phyloP scores from a whole-genome alignment of 2,329 filamentous ascomycete species.

The Sporothrix euskadiensis region DNA sequence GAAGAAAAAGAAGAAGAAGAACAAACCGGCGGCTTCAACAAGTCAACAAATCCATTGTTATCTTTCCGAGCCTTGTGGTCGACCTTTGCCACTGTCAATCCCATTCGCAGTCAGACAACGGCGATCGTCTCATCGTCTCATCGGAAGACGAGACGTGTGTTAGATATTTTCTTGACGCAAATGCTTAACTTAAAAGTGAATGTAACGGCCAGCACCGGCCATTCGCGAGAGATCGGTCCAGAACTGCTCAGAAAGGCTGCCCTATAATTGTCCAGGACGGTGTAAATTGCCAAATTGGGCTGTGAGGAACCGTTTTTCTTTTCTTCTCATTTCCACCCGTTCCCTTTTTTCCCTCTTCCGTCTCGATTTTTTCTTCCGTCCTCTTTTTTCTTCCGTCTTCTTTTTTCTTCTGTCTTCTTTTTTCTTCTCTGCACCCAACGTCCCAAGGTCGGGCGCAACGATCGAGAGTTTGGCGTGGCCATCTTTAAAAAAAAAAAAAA shows the following conservation, averaged over 20 bases:
- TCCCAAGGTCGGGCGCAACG: neutral
- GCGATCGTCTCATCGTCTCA: neutral
- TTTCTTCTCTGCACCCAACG: neutral
- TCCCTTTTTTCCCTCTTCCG: neutral
- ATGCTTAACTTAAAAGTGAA: neutral
- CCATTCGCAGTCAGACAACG: neutral
- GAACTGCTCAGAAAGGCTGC: neutral
- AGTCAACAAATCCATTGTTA: neutral
- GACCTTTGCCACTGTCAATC: neutral
- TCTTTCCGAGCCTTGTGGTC: neutral
- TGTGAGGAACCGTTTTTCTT: neutral
- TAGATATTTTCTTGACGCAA: neutral
- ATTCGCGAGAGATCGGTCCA: neutral
- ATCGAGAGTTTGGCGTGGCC: conserved; percentile 19
- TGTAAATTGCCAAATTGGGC: neutral
- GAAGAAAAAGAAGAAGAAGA: neutral
- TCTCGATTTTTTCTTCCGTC: neutral
- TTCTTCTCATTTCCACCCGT: neutral
- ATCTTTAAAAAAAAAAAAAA: conserved; percentile 17
- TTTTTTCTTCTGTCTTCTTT: neutral
- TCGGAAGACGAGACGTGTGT: neutral
- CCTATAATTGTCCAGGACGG: neutral
- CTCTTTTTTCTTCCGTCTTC: neutral
- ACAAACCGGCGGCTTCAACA: neutral
- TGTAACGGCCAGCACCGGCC: neutral